A percentile compares a stretch with the other conserved stretches of the same genome.
Conservation (phyloP, 176 grass and related monocot species). For the Avena eriantha region DNA sequence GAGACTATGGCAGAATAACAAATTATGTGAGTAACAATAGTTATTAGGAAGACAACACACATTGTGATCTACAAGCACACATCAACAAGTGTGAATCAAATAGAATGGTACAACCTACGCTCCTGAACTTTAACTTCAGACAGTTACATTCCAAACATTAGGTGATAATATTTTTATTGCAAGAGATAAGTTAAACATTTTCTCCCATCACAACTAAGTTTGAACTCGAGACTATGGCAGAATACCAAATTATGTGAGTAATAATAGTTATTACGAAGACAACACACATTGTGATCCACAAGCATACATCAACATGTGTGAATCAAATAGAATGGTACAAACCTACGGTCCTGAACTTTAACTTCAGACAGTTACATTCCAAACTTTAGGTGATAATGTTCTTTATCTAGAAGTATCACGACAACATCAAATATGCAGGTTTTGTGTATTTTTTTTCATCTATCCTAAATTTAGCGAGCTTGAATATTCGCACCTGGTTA, state of each 20-base stretch:
- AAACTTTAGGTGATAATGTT: not conserved
- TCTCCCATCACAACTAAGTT: not conserved
- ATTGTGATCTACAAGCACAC: not conserved
- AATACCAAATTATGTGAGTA: not conserved
- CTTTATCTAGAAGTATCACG: not conserved
- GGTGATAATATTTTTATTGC: not conserved
- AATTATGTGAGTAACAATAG: not conserved
- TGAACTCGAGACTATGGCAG: not conserved
- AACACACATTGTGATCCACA: not conserved
- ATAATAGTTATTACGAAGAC: not conserved
- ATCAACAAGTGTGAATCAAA: not conserved
- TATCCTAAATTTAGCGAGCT: not conserved
- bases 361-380: not conserved
- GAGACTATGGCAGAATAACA: not conserved
- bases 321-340: not conserved
- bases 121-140: not conserved
- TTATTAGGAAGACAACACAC: not conserved
- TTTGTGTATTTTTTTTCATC: not conserved
- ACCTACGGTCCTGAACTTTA: not conserved
- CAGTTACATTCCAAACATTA: not conserved
- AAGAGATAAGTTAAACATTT: not conserved
- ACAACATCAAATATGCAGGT: conserved; percentile 7
- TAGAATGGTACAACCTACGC: not conserved
- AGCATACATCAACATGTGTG: not conserved
- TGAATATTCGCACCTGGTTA: not conserved